phyloP scores from a whole-genome alignment of 2,329 filamentous ascomycete species.

The Colletotrichum sublineola region DNA sequence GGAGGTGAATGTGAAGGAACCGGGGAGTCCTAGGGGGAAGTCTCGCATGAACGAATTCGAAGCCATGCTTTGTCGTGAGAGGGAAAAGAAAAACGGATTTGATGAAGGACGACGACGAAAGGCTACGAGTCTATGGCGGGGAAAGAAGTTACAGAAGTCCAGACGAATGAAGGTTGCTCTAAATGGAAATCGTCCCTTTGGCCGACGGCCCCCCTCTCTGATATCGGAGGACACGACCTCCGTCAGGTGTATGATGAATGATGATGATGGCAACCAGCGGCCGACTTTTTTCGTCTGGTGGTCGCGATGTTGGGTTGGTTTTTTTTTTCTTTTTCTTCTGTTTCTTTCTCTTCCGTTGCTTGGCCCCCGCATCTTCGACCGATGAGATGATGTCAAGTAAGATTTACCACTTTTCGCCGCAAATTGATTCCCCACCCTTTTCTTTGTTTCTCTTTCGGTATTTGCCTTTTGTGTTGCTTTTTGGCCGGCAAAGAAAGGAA shows the following conservation, averaged over 20 bases:
- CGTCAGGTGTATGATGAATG: not conserved
- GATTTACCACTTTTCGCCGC: not conserved
- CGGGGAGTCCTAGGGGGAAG: slow-evolving; percentile 11
- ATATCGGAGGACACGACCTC: not conserved
- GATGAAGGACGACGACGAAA: slow-evolving; percentile 15
- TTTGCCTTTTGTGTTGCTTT: slow-evolving; percentile 3
- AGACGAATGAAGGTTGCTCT: slow-evolving; percentile 8
- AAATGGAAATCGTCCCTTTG: not conserved
- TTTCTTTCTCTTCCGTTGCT: not conserved
- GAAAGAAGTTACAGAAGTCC: slow-evolving; percentile 1
- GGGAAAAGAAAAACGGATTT: slow-evolving; percentile 3
- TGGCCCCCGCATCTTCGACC: not conserved
- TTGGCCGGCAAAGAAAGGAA: slow-evolving; percentile 1
- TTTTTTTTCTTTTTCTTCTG: too few species aligned
- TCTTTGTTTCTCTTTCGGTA: not conserved
- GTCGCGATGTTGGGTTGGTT: not conserved
- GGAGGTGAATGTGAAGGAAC: not conserved
- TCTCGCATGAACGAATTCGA: slow-evolving; percentile 26
- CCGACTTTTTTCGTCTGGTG: not conserved
- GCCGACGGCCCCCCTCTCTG: too few species aligned
- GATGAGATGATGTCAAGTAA: slow-evolving; percentile 10
- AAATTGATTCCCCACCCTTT: not conserved
- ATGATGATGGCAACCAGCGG: not conserved
- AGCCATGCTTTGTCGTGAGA: slow-evolving; percentile 24
- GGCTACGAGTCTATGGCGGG: slow-evolving; percentile 12